A percentile compares a stretch with the other conserved stretches of the same genome.
phyloP scores from a whole-genome alignment of 2,329 filamentous ascomycete species.

The Diaporthe amygdali region DNA sequence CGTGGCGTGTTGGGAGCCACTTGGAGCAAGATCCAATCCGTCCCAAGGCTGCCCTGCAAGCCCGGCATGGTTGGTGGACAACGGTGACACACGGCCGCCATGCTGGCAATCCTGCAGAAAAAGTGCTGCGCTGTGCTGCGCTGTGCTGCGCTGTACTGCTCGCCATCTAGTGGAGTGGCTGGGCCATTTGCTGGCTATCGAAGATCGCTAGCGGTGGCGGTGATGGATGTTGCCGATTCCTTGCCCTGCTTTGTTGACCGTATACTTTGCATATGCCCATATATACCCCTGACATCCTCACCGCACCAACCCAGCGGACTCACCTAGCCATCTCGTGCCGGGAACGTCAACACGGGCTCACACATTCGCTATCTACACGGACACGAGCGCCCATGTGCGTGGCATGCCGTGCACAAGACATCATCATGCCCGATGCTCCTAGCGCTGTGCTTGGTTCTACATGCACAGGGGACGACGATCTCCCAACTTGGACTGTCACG shows the following conservation, averaged over 20 bases:
- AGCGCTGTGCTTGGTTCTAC: background rate
- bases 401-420: background rate
- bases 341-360: background rate
- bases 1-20: slow-evolving; percentile 19
- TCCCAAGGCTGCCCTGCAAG: background rate
- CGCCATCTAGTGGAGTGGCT: slow-evolving; percentile 1
- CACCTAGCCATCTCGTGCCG: background rate
- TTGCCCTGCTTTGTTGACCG: background rate
- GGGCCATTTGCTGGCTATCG: background rate
- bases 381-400: background rate
- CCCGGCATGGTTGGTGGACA: background rate
- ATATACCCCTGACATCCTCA: background rate
- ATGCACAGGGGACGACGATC: background rate
- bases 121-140: background rate
- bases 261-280: background rate
- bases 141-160: background rate
- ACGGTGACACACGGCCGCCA: background rate
- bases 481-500: background rate
- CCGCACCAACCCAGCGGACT: background rate
- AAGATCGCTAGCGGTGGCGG: background rate
- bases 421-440: background rate
- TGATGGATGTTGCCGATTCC: background rate
- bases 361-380: background rate
- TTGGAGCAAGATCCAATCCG: background rate
- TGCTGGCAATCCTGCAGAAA: background rate